Percentiles rank a stretch among this genome's conserved stretches.
These are phyloP conservation scores for Talaromyces liani DNA, from an alignment of 495 filamentous ascomycete species.

Conservation along the genomic window DNA sequence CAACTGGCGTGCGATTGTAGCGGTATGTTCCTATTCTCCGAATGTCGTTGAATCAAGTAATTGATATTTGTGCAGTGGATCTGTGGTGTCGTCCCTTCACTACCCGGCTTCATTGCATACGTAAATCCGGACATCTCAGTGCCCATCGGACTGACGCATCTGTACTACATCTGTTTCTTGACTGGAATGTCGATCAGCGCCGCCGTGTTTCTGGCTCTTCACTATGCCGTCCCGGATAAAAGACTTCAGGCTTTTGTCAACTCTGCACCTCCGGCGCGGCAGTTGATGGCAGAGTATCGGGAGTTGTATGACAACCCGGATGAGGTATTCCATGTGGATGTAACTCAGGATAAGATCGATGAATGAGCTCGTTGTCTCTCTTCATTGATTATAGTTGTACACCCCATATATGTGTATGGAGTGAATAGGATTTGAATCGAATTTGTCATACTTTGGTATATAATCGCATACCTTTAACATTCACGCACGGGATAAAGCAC, in stretches of 20 bases:
- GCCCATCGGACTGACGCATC: slow-evolving; percentile 14
- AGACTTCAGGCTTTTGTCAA: slow-evolving; percentile 14
- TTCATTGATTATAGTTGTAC: not conserved
- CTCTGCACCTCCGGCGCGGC: slow-evolving; percentile 12
- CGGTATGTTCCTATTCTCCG: slow-evolving; percentile 12
- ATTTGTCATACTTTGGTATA: too few relatives aligned
- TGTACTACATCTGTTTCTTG: slow-evolving; percentile 23
- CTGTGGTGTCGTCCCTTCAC: slow-evolving; percentile 16
- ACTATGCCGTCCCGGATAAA: slow-evolving; percentile 13
- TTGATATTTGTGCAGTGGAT: slow-evolving; percentile 14
- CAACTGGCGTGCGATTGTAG: slow-evolving; percentile 35
- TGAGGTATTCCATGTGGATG: slow-evolving; percentile 5
- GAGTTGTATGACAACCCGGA: slow-evolving; percentile 13
- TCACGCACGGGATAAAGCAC: too few relatives aligned
- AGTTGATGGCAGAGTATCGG: slow-evolving; percentile 16
- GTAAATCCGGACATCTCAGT: slow-evolving; percentile 16
- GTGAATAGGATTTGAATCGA: too few relatives aligned
- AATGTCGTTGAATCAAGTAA: not conserved
- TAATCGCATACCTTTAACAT: too few relatives aligned
- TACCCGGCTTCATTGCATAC: slow-evolving; percentile 20
- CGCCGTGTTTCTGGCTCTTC: slow-evolving; percentile 14
- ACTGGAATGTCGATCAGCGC: slow-evolving; percentile 16
- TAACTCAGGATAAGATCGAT: not conserved
- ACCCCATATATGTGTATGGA: too few relatives aligned
- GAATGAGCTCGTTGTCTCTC: not conserved